These are phyloP conservation scores for Cryphonectria naterciae DNA, from an alignment of 2,329 filamentous ascomycete genomes.

Conservation along the genomic window DNA sequence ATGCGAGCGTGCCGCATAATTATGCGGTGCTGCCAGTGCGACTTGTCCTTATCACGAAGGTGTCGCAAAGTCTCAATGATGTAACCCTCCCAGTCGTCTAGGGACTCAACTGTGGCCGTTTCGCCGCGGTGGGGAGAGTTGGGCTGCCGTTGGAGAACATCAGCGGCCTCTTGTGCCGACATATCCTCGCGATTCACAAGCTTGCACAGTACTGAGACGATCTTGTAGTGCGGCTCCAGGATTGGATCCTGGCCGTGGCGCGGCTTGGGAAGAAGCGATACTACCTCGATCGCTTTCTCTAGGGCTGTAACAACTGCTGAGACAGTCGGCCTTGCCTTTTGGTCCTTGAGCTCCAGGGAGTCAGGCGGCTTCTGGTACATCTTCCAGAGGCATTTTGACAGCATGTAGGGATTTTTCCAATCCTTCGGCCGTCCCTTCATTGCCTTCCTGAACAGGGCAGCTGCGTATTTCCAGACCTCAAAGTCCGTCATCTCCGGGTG, in stretches of 20 bases:
- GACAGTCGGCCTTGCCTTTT: slow-evolving; percentile 42
- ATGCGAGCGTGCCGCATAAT: slow-evolving; percentile 72
- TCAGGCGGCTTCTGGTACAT: slow-evolving; percentile 59
- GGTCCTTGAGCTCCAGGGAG: slow-evolving; percentile 49
- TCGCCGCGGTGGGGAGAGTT: slow-evolving; percentile 54
- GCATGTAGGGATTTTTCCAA: slow-evolving; percentile 66
- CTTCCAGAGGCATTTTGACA: slow-evolving; percentile 66
- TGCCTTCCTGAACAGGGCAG: slow-evolving; percentile 59
- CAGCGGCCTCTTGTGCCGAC: slow-evolving; percentile 51
- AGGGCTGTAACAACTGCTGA: slow-evolving; percentile 52
- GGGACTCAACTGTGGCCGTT: slow-evolving; percentile 56
- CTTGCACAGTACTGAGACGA: slow-evolving; percentile 81
- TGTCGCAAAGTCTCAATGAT: slow-evolving; percentile 56
- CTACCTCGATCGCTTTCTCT: slow-evolving; percentile 55
- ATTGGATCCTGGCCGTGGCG: slow-evolving; percentile 71
- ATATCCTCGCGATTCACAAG: slow-evolving; percentile 64
- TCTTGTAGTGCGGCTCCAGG: slow-evolving; percentile 91
- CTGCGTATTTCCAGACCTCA: slow-evolving; percentile 65
- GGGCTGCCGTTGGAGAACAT: slow-evolving; percentile 60
- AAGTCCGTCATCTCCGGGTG: slow-evolving; percentile 62
- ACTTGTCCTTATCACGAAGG: slow-evolving; percentile 76
- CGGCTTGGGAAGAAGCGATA: slow-evolving; percentile 56
- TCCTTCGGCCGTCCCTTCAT: slow-evolving; percentile 57
- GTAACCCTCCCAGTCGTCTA: slow-evolving; percentile 65
- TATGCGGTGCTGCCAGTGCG: slow-evolving; percentile 94